Evolutionary conservation across 768 basidiomycete genomes (phyloP), one percentile per base, ranked within the genome.

Genomic region (Lactifluus piperatus): DNA sequence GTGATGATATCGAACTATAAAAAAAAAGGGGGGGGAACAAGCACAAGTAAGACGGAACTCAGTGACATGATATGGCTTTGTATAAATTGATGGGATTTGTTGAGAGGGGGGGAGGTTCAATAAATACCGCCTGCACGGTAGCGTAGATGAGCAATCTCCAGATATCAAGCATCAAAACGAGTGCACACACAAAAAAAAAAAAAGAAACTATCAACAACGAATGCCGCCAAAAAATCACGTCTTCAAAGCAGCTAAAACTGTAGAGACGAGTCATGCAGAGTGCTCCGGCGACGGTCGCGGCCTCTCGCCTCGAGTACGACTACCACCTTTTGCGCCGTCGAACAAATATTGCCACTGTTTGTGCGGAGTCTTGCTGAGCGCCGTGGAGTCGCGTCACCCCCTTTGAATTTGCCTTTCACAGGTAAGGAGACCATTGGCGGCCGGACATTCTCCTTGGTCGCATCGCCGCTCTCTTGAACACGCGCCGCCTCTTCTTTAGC

Each of bases 401-500:
- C 54, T 43, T 51, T 56, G 10, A 27, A 32, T 16, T 60, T 55
- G 46, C 53, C 53, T 18, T 49, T 56, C 3, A 36, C 16, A 11
- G 44, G 13, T 22, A 7, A 7, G 8, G 29, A 10, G 18, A 11
- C n/a, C 27, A 24, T 20, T 36, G 18, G 43, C 3, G 61, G 64
- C 30, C 62, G 60, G 41, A 62, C 20, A 32, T 65, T 65, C 53
- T 65, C 64, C 64, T 65, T 65, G 13, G 41, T 58, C 20, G 51
- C 58, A 0, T 65, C 62, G 18, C 47, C 64, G 4, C 37, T 37
- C 37, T 46, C 53, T 16, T 22, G 48, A 10, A 39, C 52, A n/a
- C 56, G 53, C 18, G 44, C 50, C 2, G 51, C 46, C 47, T 58
- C 45, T 27, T 51, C 56, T 45, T 27, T 50, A 6, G 52, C 55